Evolutionary conservation across 106 monocot genomes (phyloP), one percentile per base, ranked within the genome.

Genomic region (Allium fistulosum): DNA sequence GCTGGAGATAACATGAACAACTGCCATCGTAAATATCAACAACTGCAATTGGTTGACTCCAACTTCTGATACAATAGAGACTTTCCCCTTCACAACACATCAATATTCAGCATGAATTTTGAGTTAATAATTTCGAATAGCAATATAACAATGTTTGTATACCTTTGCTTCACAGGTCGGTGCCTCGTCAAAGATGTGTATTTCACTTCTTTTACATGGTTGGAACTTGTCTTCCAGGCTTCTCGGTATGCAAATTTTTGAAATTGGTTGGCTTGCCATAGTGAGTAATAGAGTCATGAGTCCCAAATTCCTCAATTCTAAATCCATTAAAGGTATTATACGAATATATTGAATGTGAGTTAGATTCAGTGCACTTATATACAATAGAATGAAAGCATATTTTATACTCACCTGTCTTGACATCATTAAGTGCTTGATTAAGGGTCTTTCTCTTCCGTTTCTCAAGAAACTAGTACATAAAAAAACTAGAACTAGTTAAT

Each of bases 1-100:
- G 65, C 74, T 77, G 10, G 85, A 78, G 51, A 78, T 53, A 50
- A 85, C 85, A 66, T 77, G 80, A 14, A 74, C 74, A 51, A 75
- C 71, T 4, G 80, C 80, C 59, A 85, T 27, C 59, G 71, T 49
- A 17, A 85, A 70, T 17, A 81, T 77, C 46, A 85, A 49, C 77
- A 81, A 3, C 71, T 80, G 74, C 17, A 85, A 67, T 53, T 81
- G 81, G 7, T 72, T 26, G 3, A 57, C 75, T 11, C 81, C 85
- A 55, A 49, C 63, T 1, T 59, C 57, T 3, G 81, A 81, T 48
- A 81, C 22, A 10, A 81, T 71, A 7, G 81, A 58, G 17, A 78
- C 52, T 60, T 65, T 81, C 9, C 81, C 85, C 78, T 85, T 56
- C 58, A 57, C 55, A 16, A n/a, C 53, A 16, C 48, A 8, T 11